Percentiles rank a stretch among this genome's conserved stretches.
Conservation (phyloP, 441 rosid species). For the Codiaeum variegatum region DNA sequence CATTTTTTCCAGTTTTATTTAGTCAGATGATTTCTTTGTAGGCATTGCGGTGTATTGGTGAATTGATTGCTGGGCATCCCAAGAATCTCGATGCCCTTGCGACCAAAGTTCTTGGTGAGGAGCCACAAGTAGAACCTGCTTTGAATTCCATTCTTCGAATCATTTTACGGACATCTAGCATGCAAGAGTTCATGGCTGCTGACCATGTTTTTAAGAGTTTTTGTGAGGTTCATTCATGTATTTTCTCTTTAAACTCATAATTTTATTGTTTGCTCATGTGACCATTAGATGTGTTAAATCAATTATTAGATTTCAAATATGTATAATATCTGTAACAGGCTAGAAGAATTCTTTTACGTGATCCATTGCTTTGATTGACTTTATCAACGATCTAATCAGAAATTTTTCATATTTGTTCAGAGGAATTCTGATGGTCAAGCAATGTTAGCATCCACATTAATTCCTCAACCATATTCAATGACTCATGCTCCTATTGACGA, state of each 20-base stretch:
- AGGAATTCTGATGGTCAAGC: constrained; percentile 81
- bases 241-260: constrained; percentile 17
- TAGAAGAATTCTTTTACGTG: background rate
- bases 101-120: constrained; percentile 92
- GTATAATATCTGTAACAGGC: background rate
- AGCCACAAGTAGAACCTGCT: constrained; percentile 85
- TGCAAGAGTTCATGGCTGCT: constrained; percentile 91
- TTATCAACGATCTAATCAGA: constrained; percentile 7
- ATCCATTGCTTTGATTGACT: constrained; percentile 15
- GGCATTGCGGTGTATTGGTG: constrained; percentile 88
- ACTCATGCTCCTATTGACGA: constrained; percentile 66
- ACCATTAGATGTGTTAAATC: background rate
- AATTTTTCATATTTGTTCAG: constrained; percentile 31
- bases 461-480: constrained; percentile 75
- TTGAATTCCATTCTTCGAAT: constrained; percentile 88
- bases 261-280: constrained; percentile 2
- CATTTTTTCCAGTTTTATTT: constrained; percentile 3
- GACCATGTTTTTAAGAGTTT: constrained; percentile 81
- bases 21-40: constrained; percentile 31
- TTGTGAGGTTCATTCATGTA: constrained; percentile 67
- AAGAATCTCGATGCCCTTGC: constrained; percentile 77
- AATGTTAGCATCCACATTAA: constrained; percentile 89
- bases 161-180: constrained; percentile 76
- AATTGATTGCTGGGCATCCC: constrained; percentile 70
- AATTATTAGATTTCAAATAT: background rate